Percentiles rank a stretch among this genome's conserved stretches.
Evolutionary conservation across 176 grass and related monocot genomes (phyloP).

Genomic region (Metroxylon sagu): DNA sequence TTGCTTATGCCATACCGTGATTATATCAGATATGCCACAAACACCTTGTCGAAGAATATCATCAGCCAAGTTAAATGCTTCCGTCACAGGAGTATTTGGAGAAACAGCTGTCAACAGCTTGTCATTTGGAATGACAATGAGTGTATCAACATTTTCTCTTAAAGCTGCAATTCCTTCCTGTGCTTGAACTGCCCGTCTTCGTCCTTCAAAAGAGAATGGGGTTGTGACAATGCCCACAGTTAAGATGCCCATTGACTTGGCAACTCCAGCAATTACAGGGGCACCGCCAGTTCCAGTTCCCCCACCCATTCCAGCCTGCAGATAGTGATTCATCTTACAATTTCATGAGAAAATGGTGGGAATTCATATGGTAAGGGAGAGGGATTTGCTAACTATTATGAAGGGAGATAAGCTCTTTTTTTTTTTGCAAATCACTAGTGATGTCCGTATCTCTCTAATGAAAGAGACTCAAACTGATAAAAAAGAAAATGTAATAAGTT

Average conservation of each 20-base stretch:
- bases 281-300: constrained; percentile 5
- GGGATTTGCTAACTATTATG: too few relatives aligned
- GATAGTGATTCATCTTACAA: background rate
- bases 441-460: too few relatives aligned
- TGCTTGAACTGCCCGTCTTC: constrained; percentile 2
- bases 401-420: too few relatives aligned
- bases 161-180: constrained; percentile 1
- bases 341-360: background rate
- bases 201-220: constrained; percentile 3
- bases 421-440: too few relatives aligned
- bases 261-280: background rate
- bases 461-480: too few relatives aligned
- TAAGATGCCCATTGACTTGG: background rate
- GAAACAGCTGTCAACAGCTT: background rate
- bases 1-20: background rate
- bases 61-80: constrained; percentile 8
- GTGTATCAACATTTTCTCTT: constrained; percentile 76
- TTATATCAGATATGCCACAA: constrained; percentile 1
- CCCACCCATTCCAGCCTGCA: background rate
- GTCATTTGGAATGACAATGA: constrained; percentile 64
- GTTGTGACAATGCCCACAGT: constrained; percentile 1
- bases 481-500: too few relatives aligned
- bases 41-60: constrained; percentile 2
- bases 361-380: too few relatives aligned
- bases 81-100: background rate